These are phyloP conservation scores for Arctium minus DNA, from an alignment of 129 eudicot species.

Conservation along the genomic window DNA sequence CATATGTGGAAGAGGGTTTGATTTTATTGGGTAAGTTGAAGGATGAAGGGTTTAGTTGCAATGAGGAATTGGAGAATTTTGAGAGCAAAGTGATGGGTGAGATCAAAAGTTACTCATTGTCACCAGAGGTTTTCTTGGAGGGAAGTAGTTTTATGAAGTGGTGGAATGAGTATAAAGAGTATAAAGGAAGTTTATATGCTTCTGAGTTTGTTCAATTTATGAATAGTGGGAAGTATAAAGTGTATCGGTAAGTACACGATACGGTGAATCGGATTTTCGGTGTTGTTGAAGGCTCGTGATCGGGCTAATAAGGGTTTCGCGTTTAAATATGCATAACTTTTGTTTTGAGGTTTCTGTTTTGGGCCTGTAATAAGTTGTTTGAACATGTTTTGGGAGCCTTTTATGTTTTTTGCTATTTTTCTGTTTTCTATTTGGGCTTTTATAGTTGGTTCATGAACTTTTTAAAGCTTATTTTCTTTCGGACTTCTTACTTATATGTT, in stretches of 20 bases:
- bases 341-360: background rate
- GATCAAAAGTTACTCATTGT: constrained; percentile 20
- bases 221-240: background rate
- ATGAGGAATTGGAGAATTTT: constrained; percentile 12
- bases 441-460: background rate
- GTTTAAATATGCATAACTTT: background rate
- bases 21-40: constrained; percentile 5
- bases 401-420: background rate
- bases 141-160: constrained; percentile 32
- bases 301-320: background rate
- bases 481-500: background rate
- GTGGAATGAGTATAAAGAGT: constrained; percentile 16
- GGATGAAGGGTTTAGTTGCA: background rate
- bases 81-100: constrained; percentile 30
- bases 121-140: constrained; percentile 36
- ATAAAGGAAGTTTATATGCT: background rate
- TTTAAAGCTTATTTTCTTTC: background rate
- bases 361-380: background rate
- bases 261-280: background rate
- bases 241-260: background rate
- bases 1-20: constrained; percentile 52
- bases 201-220: constrained; percentile 15
- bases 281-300: background rate
- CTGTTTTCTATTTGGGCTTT: background rate
- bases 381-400: background rate